A percentile compares a stretch with the other conserved stretches of the same genome.
phyloP scores from a whole-genome alignment of 495 filamentous ascomycete genomes.

The Podospora comata region DNA sequence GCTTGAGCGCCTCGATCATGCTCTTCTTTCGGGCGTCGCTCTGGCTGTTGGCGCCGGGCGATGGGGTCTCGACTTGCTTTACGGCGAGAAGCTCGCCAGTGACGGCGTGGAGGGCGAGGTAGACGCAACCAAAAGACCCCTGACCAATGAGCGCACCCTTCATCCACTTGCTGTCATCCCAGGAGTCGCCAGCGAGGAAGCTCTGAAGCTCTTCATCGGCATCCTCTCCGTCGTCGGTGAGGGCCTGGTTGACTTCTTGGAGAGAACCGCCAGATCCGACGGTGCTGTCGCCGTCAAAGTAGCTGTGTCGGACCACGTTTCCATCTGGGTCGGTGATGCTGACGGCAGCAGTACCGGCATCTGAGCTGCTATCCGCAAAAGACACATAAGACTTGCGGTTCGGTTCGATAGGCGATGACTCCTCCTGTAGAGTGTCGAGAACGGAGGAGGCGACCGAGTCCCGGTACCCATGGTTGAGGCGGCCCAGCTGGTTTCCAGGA shows the following conservation, averaged over 20 bases:
- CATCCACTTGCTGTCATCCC: conserved; percentile 98
- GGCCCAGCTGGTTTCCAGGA: conserved; percentile 40
- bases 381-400: conserved; percentile 96
- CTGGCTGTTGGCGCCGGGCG: conserved; percentile 69
- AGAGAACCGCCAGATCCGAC: conserved; percentile 59
- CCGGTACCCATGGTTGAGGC: conserved; percentile 56
- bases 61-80: conserved; percentile 95
- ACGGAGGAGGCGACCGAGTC: conserved; percentile 86
- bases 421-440: conserved; percentile 83
- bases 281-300: conserved; percentile 78
- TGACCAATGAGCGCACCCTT: conserved; percentile 96
- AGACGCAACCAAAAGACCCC: conserved; percentile 95
- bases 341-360: conserved; percentile 49
- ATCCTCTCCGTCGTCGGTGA: conserved; percentile 87
- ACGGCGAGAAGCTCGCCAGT: conserved; percentile 98
- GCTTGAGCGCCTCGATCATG: conserved; percentile 96
- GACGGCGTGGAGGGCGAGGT: conserved; percentile 91
- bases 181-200: conserved; percentile 87
- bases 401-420: conserved; percentile 74
- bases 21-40: conserved; percentile 89
- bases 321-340: conserved; percentile 72
- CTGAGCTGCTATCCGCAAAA: conserved; percentile 76
- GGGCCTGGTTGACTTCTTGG: conserved; percentile 56
- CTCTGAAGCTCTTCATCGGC: conserved; percentile 71
- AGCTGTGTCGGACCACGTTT: conserved; percentile 65